Percentiles rank a stretch among this genome's conserved stretches.
phyloP scores from a whole-genome alignment of 768 basidiomycete species.

The Trametes cingulata region DNA sequence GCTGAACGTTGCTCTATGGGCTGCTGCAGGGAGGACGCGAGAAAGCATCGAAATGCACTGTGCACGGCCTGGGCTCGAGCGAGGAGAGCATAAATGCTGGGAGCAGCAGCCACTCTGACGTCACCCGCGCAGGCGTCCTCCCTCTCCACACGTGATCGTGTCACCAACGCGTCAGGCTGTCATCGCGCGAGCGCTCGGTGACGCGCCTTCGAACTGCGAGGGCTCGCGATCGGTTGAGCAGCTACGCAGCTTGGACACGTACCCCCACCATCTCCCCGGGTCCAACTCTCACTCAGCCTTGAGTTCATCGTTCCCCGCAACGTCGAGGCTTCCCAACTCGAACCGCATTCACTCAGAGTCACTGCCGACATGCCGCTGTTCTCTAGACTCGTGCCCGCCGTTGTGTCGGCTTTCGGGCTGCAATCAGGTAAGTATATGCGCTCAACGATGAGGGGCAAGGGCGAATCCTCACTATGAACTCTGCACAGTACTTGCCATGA shows the following conservation, averaged over 20 bases:
- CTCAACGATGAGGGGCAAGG: no score
- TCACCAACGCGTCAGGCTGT: background rate
- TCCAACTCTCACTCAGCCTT: background rate
- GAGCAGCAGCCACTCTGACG: constrained; percentile 3
- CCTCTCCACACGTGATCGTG: constrained; percentile 8
- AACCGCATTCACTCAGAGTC: background rate
- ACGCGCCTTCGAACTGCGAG: background rate
- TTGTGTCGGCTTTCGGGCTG: constrained; percentile 50
- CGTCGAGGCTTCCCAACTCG: no score
- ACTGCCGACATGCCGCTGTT: constrained; percentile 44
- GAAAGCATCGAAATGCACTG: background rate
- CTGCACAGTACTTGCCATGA: constrained; percentile 48
- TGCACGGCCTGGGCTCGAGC: no score
- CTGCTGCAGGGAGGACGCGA: background rate
- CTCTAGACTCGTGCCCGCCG: constrained; percentile 52
- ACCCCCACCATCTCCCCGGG: constrained; percentile 8
- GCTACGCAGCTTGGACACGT: background rate
- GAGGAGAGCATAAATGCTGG: background rate
- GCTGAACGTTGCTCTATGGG: no score
- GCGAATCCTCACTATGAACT: background rate
- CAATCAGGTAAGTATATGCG: constrained; percentile 44
- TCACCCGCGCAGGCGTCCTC: background rate
- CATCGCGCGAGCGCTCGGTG: background rate
- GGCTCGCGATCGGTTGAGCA: background rate
- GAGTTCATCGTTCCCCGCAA: no score